Base-by-base conservation (phyloP, 1,284 basidiomycete genomes). In the Peniophora sp. region DNA sequence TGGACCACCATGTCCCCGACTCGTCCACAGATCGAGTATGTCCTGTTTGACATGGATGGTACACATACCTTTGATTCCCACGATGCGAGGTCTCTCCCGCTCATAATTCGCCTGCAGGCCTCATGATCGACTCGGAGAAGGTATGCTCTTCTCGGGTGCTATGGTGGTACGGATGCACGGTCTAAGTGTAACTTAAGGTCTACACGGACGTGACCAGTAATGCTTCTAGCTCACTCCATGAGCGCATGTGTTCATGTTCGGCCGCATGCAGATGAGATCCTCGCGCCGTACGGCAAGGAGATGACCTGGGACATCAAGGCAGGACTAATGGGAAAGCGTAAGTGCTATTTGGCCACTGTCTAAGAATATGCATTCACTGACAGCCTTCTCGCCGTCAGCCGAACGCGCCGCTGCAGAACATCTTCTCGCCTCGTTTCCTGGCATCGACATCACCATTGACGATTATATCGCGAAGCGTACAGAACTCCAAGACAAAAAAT, bases 221-320 rank as follows among this genome's bases (percentile, higher is more conserved):
- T 35, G 27, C 6, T 32, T 32, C 27, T 32, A 32, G 27, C 27
- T 32, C 27, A 12, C 12, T 32, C 12, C 12, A 32, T 32, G 27
- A 6, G 12, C 12, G 27, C 27, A 32, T n/a, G n/a, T n/a, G 47
- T 49, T 47, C n/a, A 18, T 20, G 36, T 51, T 39, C 42, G 14
- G 17, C 17, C 27, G 9, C 27, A 32, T 24, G 18, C 58, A 85
- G 83, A 90, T 66, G 72, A 78, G 39, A 85, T 88, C 52, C 78
- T 91, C 36, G 76, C 70, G n/a, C 69, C 68, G n/a, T 80, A 85
- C 60, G 87, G 85, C 34, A 81, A 79, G 54, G 68, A 77, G 57
- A 87, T 90, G 85, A 85, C 85, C 8, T 89, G 87, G 86, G 82
- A 87, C 51, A 88, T 90, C 54, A 91, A 91, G 61, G 82, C 85